A percentile compares a stretch with the other conserved stretches of the same genome.
Evolutionary conservation across 1,284 basidiomycete genomes (phyloP).

Genomic region (Uromyces viciae-fabae): DNA sequence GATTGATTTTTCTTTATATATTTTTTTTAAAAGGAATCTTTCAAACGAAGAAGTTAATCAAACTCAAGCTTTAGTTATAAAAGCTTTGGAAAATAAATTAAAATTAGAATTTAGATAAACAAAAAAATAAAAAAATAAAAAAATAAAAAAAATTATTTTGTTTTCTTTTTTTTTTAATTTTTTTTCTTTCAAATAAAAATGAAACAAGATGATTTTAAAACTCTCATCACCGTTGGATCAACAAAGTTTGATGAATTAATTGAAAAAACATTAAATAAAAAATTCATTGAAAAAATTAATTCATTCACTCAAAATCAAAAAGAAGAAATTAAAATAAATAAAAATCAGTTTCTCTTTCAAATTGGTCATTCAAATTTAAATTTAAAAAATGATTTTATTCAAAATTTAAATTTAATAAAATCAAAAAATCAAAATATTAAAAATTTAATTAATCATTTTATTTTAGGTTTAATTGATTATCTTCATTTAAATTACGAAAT

Average conservation of each 20-base stretch:
- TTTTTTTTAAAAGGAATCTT: slow-evolving; percentile 64
- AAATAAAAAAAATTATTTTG: too few relatives aligned
- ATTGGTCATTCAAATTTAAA: background rate
- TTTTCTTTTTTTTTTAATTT: too few relatives aligned
- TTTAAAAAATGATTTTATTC: background rate
- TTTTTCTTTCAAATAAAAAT: background rate
- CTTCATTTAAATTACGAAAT: background rate
- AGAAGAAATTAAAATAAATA: background rate
- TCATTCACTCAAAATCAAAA: background rate
- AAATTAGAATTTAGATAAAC: slow-evolving; percentile 56
- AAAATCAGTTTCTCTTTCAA: too few relatives aligned
- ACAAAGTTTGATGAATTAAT: background rate
- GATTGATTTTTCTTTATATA: background rate
- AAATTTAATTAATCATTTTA: background rate
- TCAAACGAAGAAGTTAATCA: slow-evolving; percentile 84
- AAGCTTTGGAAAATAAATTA: slow-evolving; percentile 57
- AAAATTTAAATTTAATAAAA: background rate
- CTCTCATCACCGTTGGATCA: slow-evolving; percentile 12
- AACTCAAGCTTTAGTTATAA: slow-evolving; percentile 62
- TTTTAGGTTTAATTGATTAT: background rate
- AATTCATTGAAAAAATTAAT: background rate
- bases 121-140: too few relatives aligned
- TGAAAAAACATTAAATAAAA: background rate
- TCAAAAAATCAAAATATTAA: background rate
- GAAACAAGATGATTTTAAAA: background rate